Conservation (phyloP, 2,329 filamentous ascomycete genomes). For the Salinomyces thailandicus region DNA sequence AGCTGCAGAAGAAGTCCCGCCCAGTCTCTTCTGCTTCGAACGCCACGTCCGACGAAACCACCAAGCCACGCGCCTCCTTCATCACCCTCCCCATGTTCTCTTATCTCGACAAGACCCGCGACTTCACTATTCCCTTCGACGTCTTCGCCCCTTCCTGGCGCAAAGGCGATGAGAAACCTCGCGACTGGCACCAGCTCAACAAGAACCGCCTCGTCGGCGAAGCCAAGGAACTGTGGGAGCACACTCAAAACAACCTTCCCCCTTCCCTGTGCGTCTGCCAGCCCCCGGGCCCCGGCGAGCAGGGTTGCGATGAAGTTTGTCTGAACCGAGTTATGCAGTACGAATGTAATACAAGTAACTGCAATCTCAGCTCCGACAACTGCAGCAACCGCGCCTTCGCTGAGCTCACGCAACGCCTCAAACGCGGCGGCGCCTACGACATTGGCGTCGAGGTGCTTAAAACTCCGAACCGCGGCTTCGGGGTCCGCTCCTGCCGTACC, state of each 20-base stretch:
- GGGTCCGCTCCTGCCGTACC: constrained; percentile 78
- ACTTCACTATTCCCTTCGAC: constrained; percentile 85
- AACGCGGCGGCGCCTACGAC: constrained; percentile 70
- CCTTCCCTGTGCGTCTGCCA: constrained; percentile 57
- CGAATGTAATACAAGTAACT: constrained; percentile 87
- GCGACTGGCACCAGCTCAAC: constrained; percentile 85
- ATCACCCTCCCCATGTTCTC: constrained; percentile 27
- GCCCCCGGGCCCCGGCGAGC: constrained; percentile 42
- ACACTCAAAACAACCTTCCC: constrained; percentile 15
- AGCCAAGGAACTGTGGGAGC: constrained; percentile 26
- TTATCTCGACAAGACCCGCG: constrained; percentile 50
- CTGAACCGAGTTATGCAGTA: constrained; percentile 96
- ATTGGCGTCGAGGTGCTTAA: constrained; percentile 93
- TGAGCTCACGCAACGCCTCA: constrained; percentile 61
- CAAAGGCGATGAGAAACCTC: constrained; percentile 72
- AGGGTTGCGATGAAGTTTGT: constrained; percentile 79
- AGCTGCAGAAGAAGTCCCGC: constrained; percentile 32
- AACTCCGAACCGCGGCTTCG: constrained; percentile 77
- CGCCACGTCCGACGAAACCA: not conserved
- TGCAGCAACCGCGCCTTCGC: constrained; percentile 87
- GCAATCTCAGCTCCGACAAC: constrained; percentile 59
- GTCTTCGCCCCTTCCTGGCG: constrained; percentile 73
- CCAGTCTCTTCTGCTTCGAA: constrained; percentile 13
- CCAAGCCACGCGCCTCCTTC: constrained; percentile 47
- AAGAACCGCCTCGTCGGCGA: constrained; percentile 69